Base-by-base conservation (phyloP, 495 filamentous ascomycete genomes). In the Annulohypoxylon stygium region DNA sequence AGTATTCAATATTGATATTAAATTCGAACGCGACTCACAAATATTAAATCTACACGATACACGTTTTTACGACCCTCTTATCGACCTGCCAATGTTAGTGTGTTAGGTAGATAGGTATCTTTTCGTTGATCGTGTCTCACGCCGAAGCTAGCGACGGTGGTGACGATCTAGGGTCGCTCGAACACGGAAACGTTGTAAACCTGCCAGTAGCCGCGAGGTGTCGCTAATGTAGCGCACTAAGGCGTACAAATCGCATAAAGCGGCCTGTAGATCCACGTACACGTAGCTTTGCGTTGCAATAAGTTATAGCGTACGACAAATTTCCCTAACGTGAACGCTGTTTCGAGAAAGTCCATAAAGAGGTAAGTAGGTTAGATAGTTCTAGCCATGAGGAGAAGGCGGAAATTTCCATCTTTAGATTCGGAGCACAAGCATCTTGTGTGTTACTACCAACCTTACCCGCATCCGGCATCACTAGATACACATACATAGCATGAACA, bases 101-200 rank as follows among this genome's bases (percentile, higher is more conserved):
- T 14, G 23, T n/a, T n/a, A n/a, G n/a, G n/a, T n/a, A n/a, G n/a
- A n/a, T n/a, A n/a, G n/a, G n/a, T 48, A 16, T 7, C 34, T 55
- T 7, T 36, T 61, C 30, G 18, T 20, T 36, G 16, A 4, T 61
- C 53, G 67, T 53, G n/a, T 67, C 33, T 60, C 11, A 41, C 37
- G 3, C 10, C 37, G 37, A 12, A 12, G 37, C 10, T 2, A 59
- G 36, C 59, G 70, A 65, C 20, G 41, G 34, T 65, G 60, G 59
- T 34, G 58, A 51, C 18, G 70, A 59, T 68, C 43, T 64, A 59
- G 59, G 57, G 51, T 68, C 45, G 11, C 33, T 37, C 47, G 37
- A 51, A 18, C 57, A 63, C 55, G 47, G 14, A 20, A 37, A 48
- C 36, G 12, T 8, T 11, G 26, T 54, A 10, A 23, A 1, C 34